phyloP scores from a whole-genome alignment of 176 grass and related monocot species.

The Olyra latifolia region DNA sequence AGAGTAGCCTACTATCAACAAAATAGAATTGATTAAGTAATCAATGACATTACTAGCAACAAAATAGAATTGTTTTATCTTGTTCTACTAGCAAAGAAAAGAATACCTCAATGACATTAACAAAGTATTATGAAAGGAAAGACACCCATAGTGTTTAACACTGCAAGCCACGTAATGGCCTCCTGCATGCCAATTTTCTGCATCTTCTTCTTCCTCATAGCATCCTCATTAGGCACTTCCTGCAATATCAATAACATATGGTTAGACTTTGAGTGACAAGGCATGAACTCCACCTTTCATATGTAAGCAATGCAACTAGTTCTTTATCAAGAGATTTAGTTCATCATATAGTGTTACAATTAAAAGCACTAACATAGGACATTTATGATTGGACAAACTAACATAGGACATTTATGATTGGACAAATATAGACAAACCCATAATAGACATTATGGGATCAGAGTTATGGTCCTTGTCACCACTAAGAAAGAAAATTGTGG shows the following conservation, averaged over 20 bases:
- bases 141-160: conserved; percentile 66
- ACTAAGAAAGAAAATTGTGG: conserved; percentile 2
- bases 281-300: neutral
- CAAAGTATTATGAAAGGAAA: conserved; percentile 81
- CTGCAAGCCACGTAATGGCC: conserved; percentile 71
- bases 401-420: neutral
- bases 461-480: neutral
- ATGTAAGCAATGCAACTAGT: neutral
- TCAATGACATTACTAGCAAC: too few relatives aligned
- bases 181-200: conserved; percentile 78
- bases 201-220: conserved; percentile 48
- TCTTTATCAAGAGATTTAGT: neutral
- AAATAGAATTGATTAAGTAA: neutral
- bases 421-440: neutral
- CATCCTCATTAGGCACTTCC: conserved; percentile 48
- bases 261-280: neutral
- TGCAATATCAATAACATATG: conserved; percentile 17
- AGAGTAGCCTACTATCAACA: neutral
- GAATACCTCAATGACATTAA: conserved; percentile 86
- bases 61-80: neutral
- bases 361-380: neutral
- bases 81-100: neutral
- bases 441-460: neutral
- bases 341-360: neutral
- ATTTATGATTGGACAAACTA: too few relatives aligned